These are phyloP conservation scores for Trifolium fragiferum DNA, from an alignment of 306 rosid genomes.

Conservation along the genomic window DNA sequence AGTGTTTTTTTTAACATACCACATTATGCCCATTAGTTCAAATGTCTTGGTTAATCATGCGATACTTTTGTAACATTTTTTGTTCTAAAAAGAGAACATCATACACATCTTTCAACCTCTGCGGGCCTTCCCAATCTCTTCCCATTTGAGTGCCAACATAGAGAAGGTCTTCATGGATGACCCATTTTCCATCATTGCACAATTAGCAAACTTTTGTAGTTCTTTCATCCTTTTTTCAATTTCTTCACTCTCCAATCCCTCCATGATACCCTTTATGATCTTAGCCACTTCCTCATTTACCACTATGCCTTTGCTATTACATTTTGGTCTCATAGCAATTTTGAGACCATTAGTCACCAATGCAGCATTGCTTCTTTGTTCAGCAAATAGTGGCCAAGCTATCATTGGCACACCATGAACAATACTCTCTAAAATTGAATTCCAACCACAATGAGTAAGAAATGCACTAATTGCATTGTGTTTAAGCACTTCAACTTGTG, in stretches of 20 bases:
- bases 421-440: conserved; percentile 46
- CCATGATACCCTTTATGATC: conserved; percentile 39
- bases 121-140: neutral
- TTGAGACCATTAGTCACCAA: conserved; percentile 34
- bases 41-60: too few species aligned
- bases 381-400: conserved; percentile 56
- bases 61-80: too few species aligned
- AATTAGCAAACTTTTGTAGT: conserved; percentile 35
- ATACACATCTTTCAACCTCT: neutral
- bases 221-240: conserved; percentile 35
- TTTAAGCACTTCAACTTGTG: conserved; percentile 47
- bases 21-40: too few species aligned
- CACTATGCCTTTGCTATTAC: conserved; percentile 34
- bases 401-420: conserved; percentile 48
- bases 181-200: conserved; percentile 46
- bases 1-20: too few species aligned
- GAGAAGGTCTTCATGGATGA: conserved; percentile 47
- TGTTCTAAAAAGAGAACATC: too few species aligned
- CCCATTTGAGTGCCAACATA: conserved; percentile 50
- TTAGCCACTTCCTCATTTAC: conserved; percentile 44
- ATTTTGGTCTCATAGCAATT: conserved; percentile 45
- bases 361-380: conserved; percentile 47
- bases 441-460: conserved; percentile 57
- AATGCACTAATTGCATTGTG: conserved; percentile 43
- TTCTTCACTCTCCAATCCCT: conserved; percentile 47